Conservation (phyloP, 2,329 filamentous ascomycete species). For the Sphaerostilbella broomeana region DNA sequence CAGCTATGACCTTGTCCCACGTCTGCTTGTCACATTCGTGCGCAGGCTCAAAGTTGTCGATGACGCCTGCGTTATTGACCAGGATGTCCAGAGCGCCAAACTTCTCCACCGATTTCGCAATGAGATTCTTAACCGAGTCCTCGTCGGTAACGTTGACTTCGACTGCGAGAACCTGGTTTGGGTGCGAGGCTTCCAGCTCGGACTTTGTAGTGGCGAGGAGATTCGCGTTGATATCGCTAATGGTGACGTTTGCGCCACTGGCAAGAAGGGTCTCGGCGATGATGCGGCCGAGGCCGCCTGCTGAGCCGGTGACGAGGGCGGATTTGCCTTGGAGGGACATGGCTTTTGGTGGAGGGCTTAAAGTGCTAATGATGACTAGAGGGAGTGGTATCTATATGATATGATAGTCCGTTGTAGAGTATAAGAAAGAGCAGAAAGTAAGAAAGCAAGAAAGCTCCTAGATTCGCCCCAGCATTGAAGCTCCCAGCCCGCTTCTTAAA, state of each 20-base stretch:
- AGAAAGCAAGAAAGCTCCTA: too few species aligned
- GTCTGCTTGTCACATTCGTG: constrained; percentile 37
- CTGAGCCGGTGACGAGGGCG: constrained; percentile 27
- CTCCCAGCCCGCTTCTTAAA: too few species aligned
- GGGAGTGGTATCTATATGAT: too few species aligned
- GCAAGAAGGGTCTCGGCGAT: constrained; percentile 25
- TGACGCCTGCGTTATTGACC: constrained; percentile 52
- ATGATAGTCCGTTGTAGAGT: too few species aligned
- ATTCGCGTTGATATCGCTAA: constrained; percentile 25
- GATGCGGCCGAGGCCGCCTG: constrained; percentile 26
- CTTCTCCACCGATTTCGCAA: constrained; percentile 15
- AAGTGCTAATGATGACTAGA: too few species aligned
- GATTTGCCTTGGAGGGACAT: constrained; percentile 20
- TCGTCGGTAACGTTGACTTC: constrained; percentile 20
- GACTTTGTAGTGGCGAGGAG: constrained; percentile 12
- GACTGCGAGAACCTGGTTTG: constrained; percentile 6
- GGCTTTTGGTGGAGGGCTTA: not conserved
- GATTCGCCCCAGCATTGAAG: too few species aligned
- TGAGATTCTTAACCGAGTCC: constrained; percentile 19
- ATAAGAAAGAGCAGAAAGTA: too few species aligned
- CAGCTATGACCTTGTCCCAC: constrained; percentile 48
- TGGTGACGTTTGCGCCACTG: constrained; percentile 26
- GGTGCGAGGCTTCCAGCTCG: constrained; percentile 3
- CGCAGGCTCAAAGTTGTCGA: constrained; percentile 49
- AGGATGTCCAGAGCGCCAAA: constrained; percentile 42